These are phyloP conservation scores for Solanum clarkiae DNA, from an alignment of 257 asterid species.

Conservation along the genomic window DNA sequence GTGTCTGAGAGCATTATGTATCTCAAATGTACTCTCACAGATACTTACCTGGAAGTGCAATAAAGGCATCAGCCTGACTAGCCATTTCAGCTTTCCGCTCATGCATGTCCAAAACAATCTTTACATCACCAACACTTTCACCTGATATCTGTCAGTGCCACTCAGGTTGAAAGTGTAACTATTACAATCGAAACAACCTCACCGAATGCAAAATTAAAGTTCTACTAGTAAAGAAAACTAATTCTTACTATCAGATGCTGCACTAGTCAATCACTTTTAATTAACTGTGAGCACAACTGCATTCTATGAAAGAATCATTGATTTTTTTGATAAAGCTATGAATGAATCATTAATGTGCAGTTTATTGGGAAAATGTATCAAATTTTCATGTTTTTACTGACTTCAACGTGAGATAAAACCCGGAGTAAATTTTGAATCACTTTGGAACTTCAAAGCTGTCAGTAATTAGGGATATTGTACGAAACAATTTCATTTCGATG, in stretches of 20 bases:
- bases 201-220: not conserved
- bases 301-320: not conserved
- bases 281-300: not conserved
- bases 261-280: not conserved
- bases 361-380: not conserved
- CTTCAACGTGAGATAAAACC: not conserved
- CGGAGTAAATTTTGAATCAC: not conserved
- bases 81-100: conserved; percentile 99
- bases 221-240: not conserved
- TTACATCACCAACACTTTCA: conserved; percentile 80
- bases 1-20: not conserved
- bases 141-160: conserved; percentile 72
- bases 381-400: not conserved
- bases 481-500: not conserved
- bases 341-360: not conserved
- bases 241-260: not conserved
- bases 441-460: not conserved
- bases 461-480: not conserved
- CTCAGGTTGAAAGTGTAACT: not conserved
- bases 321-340: not conserved
- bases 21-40: not conserved
- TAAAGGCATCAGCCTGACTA: conserved; percentile 76
- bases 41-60: conserved; percentile 88
- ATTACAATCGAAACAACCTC: not conserved
- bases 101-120: conserved; percentile 88